Conservation (phyloP, 768 basidiomycete genomes). For the Phlebiopsis gigantea region DNA sequence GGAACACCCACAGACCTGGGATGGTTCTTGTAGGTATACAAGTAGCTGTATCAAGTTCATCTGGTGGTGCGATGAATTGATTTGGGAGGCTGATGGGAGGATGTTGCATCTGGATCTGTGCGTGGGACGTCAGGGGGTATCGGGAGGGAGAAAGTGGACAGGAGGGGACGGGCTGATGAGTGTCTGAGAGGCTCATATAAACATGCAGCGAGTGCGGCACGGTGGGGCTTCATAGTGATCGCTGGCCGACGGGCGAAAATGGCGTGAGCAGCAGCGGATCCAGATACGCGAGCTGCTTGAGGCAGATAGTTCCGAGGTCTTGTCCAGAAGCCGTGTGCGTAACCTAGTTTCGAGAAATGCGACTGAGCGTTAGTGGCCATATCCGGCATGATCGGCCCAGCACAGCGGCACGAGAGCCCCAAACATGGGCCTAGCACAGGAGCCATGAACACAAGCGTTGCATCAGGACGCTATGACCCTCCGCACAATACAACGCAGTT, state of each 20-base stretch:
- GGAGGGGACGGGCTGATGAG: background rate
- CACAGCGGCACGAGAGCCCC: constrained; percentile 1
- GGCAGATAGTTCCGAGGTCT: constrained; percentile 7
- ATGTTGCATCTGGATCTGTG: background rate
- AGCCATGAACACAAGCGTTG: background rate
- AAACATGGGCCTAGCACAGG: constrained; percentile 5
- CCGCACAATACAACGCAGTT: constrained; percentile 3
- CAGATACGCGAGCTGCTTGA: constrained; percentile 8
- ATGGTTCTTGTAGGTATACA: background rate
- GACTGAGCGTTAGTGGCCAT: constrained; percentile 11
- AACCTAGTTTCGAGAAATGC: constrained; percentile 5
- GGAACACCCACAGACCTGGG: background rate
- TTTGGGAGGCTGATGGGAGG: constrained; percentile 6
- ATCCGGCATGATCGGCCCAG: constrained; percentile 13
- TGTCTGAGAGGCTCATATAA: constrained; percentile 1
- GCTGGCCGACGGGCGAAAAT: background rate
- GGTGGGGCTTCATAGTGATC: constrained; percentile 7
- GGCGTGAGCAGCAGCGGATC: constrained; percentile 7
- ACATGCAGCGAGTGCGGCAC: constrained; percentile 5
- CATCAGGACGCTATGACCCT: constrained; percentile 6
- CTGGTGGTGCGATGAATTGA: constrained; percentile 9
- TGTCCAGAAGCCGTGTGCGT: constrained; percentile 6
- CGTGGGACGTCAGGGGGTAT: background rate
- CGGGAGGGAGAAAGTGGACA: background rate
- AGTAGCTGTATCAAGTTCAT: constrained; percentile 4